These are phyloP conservation scores for Persicaria maculosa DNA, from an alignment of 148 eudicot species.

Conservation along the genomic window DNA sequence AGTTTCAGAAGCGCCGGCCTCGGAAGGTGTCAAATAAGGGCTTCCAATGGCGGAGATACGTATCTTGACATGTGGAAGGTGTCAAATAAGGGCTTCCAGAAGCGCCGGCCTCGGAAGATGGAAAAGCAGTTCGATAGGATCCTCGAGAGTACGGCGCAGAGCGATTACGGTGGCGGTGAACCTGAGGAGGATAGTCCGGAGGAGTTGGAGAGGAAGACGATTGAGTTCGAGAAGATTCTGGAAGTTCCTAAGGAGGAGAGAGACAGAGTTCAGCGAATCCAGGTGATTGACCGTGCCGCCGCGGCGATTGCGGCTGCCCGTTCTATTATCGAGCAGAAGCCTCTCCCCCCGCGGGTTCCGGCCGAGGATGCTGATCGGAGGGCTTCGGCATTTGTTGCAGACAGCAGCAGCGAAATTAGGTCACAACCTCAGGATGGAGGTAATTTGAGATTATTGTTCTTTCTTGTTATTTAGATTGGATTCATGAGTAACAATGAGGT, in stretches of 20 bases:
- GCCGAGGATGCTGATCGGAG: background rate
- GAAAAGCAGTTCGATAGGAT: conserved; percentile 38
- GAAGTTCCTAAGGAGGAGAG: conserved; percentile 68
- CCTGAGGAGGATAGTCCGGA: conserved; percentile 32
- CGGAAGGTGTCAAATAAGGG: conserved; percentile 23
- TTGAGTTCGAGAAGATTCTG: conserved; percentile 62
- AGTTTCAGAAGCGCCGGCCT: background rate
- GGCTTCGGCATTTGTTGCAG: background rate
- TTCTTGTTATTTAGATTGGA: background rate
- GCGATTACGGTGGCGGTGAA: conserved; percentile 5
- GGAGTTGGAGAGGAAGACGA: conserved; percentile 51
- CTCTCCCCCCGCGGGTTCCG: background rate
- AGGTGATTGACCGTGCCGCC: conserved; percentile 87
- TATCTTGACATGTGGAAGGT: too few relatives aligned
- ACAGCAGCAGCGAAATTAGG: background rate
- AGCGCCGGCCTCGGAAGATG: conserved; percentile 18
- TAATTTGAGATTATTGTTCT: background rate
- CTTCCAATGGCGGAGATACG: conserved; percentile 21
- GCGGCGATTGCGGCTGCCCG: conserved; percentile 87
- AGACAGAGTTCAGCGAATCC: conserved; percentile 70
- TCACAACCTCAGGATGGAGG: conserved; percentile 12
- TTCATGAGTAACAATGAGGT: background rate
- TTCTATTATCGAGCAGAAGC: conserved; percentile 40
- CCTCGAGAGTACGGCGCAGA: conserved; percentile 17
- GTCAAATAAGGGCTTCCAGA: too few relatives aligned